Evolutionary conservation across 2,329 filamentous ascomycete genomes (phyloP).

Genomic region (Helicocarpus griseus): DNA sequence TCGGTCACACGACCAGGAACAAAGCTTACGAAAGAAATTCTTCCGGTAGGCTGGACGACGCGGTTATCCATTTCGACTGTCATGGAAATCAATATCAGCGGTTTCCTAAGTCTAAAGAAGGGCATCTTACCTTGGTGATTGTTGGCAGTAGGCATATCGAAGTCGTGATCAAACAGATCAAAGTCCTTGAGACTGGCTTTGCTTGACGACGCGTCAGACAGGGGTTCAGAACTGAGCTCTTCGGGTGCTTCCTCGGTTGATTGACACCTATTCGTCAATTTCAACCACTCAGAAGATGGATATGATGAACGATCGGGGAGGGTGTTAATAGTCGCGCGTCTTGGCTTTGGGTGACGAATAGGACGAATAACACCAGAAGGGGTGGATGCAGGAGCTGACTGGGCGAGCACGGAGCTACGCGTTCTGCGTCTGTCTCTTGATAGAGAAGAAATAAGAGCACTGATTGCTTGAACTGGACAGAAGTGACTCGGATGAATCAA

Average conservation of each 20-base stretch:
- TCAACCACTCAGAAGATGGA: constrained; percentile 2
- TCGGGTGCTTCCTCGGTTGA: neutral
- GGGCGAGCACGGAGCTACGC: neutral
- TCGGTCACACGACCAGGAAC: neutral
- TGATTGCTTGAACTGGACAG: neutral
- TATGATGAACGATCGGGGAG: neutral
- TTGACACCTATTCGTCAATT: neutral
- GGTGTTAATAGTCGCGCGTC: neutral
- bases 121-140: neutral
- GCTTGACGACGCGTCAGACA: neutral
- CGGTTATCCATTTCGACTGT: too few species aligned
- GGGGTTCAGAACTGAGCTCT: neutral
- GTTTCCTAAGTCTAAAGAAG: neutral
- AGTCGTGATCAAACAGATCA: neutral
- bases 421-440: neutral
- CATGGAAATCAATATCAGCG: neutral
- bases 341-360: neutral
- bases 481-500: neutral
- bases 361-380: neutral
- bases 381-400: neutral
- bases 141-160: too few species aligned
- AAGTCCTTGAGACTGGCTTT: neutral
- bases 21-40: neutral
- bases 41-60: neutral
- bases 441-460: neutral